phyloP scores from a whole-genome alignment of 331 rosid genomes.

The Acacia pycnantha region DNA sequence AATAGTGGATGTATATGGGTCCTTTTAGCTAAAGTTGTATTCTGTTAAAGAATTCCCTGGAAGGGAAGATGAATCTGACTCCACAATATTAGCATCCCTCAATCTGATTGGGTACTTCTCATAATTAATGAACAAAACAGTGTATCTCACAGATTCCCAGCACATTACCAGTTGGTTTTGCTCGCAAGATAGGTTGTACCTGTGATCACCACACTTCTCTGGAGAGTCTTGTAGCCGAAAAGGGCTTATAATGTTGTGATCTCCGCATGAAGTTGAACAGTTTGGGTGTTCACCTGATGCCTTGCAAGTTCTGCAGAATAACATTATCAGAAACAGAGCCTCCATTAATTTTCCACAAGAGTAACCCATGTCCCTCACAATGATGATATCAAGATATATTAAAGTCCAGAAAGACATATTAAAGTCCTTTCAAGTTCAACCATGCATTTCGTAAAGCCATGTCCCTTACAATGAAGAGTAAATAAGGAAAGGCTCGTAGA shows the following conservation, averaged over 20 bases:
- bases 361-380: background rate
- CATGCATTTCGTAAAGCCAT: too few species aligned
- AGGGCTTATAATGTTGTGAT: conserved; percentile 32
- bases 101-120: conserved; percentile 23
- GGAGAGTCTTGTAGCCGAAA: conserved; percentile 32
- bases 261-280: conserved; percentile 18
- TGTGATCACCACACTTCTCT: background rate
- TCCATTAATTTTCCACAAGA: background rate
- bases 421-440: too few species aligned
- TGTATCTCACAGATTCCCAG: background rate
- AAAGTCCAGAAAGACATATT: too few species aligned
- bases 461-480: too few species aligned
- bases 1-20: background rate
- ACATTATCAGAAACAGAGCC: background rate
- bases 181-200: conserved; percentile 34
- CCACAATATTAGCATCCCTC: conserved; percentile 12
- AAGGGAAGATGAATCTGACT: background rate
- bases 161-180: conserved; percentile 6
- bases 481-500: too few species aligned
- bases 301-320: background rate
- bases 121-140: conserved; percentile 31
- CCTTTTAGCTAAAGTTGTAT: background rate
- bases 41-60: background rate
- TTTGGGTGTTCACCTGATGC: background rate
- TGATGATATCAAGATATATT: background rate